phyloP scores from a whole-genome alignment of 1,139 yeast species.

The Zygosaccharomyces sapae region DNA sequence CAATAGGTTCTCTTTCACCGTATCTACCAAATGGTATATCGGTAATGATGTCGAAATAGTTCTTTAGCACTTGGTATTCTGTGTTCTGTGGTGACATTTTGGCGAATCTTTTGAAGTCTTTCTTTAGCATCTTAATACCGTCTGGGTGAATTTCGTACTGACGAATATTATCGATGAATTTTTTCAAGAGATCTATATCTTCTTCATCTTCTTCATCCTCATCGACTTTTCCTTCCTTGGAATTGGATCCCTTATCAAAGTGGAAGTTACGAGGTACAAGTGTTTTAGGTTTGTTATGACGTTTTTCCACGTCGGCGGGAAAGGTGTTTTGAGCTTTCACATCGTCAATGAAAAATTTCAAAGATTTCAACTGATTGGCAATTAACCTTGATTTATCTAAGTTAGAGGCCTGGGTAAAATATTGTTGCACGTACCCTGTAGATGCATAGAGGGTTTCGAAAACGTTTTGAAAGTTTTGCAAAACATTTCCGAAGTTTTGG shows the following conservation, averaged over 20 bases:
- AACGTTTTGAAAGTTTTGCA: conserved; percentile 38
- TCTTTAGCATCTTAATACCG: conserved; percentile 50
- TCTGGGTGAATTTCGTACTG: conserved; percentile 41
- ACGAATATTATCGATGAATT: conserved; percentile 44
- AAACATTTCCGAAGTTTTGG: conserved; percentile 36
- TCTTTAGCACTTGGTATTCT: conserved; percentile 62
- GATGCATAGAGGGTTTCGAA: conserved; percentile 35
- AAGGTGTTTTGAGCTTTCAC: conserved; percentile 36
- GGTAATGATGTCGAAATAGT: conserved; percentile 60
- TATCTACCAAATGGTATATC: conserved; percentile 61
- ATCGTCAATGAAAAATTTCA: conserved; percentile 52
- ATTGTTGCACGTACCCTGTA: conserved; percentile 39
- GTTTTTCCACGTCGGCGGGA: not conserved
- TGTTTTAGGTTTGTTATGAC: not conserved
- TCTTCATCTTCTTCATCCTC: conserved; percentile 45
- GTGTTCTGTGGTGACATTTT: conserved; percentile 57
- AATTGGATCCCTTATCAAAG: not conserved
- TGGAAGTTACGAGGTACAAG: not conserved
- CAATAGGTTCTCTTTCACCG: conserved; percentile 34
- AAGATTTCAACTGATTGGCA: conserved; percentile 56
- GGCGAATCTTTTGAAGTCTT: conserved; percentile 56
- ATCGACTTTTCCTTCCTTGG: conserved; percentile 23
- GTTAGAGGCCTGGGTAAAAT: conserved; percentile 47
- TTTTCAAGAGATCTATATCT: conserved; percentile 45
- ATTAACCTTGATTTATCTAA: conserved; percentile 56